Evolutionary conservation across 768 basidiomycete genomes (phyloP), one percentile per base, ranked within the genome.

Genomic region (Lactifluus rugatus): DNA sequence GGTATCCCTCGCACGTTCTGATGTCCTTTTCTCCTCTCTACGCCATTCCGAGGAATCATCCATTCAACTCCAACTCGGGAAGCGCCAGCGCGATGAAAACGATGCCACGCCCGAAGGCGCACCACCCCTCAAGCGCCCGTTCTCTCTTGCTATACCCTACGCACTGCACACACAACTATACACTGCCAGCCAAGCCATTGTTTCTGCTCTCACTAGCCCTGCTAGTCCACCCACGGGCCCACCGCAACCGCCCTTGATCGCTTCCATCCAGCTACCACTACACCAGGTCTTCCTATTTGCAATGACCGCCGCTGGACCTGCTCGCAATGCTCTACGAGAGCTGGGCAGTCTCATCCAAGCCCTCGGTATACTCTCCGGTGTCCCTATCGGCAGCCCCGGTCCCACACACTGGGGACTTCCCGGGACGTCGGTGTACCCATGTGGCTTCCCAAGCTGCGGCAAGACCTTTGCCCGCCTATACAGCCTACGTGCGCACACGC

Each of bases 291-390:
- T 89, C 67, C 74, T 89, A 28, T 91, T 90, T 67, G 80, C 84
- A 1, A 82, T 88, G 57, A 89, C 85, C 11, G 86, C 83, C 61
- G 3, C 62, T 61, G 31, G 70, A 57, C 26, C 82, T 79, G 31
- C 72, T 67, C 48, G 78, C 78, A 77, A 79, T 56, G 73, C 76
- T 0, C 71, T 90, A 1, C 86, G 87, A 67, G 88, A 91, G 69
- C 80, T 90, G 41, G 80, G 83, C 44, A 86, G 85, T n/a, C 75
- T 91, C 52, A 86, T 90, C 56, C 88, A 90, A 65, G 85, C 89
- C 62, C 78, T 91, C 45, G 87, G 87, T 19, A 84, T 90, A 34
- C 78, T 91, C 58, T 87, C 83, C 60, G 86, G 84, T 1, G 83
- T 88, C 44, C 85, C 82, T 64, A 89, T 91, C 52, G 76, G 72